Conservation (phyloP, 2,329 filamentous ascomycete species). For the Xylariaceae sp. region DNA sequence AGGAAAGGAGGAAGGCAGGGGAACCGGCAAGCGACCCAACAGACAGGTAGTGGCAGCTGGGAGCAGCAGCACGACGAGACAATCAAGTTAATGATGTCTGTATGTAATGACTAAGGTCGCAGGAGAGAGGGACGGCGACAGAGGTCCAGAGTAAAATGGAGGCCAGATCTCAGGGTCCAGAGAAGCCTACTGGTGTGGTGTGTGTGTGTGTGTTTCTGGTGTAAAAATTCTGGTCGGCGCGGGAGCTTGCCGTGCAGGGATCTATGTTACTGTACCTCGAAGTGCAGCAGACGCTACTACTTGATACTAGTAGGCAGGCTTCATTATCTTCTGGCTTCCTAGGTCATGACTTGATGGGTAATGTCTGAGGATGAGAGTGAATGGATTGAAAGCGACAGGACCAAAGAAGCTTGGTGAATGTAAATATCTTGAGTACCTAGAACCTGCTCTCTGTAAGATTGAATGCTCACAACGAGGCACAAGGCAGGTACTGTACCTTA, state of each 20-base stretch:
- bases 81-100: conserved; percentile 11
- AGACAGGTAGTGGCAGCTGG: neutral
- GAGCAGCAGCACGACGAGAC: neutral
- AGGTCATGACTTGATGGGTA: too few species aligned
- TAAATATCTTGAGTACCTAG: too few species aligned
- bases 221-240: conserved; percentile 16
- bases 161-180: conserved; percentile 30
- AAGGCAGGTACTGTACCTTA: too few species aligned
- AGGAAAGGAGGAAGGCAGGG: neutral
- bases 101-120: neutral
- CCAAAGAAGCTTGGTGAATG: too few species aligned
- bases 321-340: too few species aligned
- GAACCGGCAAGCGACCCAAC: neutral
- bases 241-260: conserved; percentile 7
- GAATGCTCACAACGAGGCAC: too few species aligned
- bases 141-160: conserved; percentile 12
- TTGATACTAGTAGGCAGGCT: too few species aligned
- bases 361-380: too few species aligned
- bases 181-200: neutral
- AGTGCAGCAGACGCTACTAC: neutral
- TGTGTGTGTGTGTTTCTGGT: conserved; percentile 12
- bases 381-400: too few species aligned
- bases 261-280: conserved; percentile 17
- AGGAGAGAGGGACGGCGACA: conserved; percentile 2
- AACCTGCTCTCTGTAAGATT: too few species aligned